These are phyloP conservation scores for Vaucheria bursata DNA, from an alignment of 352 stramenopile species.

Conservation along the genomic window DNA sequence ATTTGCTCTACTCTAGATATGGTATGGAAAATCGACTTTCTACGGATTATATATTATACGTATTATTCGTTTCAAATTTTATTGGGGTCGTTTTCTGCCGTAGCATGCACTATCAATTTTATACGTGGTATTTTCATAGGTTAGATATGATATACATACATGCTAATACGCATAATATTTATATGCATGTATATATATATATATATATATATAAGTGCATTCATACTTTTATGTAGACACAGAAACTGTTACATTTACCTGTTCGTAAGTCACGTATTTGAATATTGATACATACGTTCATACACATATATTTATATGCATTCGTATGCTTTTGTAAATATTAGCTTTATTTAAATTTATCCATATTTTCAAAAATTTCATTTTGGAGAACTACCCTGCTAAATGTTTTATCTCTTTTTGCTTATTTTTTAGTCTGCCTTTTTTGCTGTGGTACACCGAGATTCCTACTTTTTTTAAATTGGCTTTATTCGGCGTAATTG, in stretches of 20 bases:
- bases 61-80: constrained; percentile 80
- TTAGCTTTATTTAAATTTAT: too few species aligned
- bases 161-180: neutral
- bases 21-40: too few species aligned
- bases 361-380: neutral
- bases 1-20: too few species aligned
- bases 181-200: neutral
- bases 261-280: neutral
- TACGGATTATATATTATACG: constrained; percentile 53
- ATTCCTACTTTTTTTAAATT: constrained; percentile 58
- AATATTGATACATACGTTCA: neutral
- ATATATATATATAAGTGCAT: neutral
- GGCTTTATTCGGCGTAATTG: constrained; percentile 63
- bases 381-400: neutral
- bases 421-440: constrained; percentile 64
- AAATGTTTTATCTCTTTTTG: neutral
- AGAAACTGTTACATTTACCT: neutral
- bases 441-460: constrained; percentile 79
- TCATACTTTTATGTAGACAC: neutral
- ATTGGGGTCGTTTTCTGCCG: constrained; percentile 89
- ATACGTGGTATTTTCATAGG: constrained; percentile 82
- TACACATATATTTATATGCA: neutral
- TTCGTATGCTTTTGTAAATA: neutral
- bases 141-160: neutral
- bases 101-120: constrained; percentile 95